Conservation (phyloP, 805 yeast genomes). For the Maudiozyma bulderi region DNA sequence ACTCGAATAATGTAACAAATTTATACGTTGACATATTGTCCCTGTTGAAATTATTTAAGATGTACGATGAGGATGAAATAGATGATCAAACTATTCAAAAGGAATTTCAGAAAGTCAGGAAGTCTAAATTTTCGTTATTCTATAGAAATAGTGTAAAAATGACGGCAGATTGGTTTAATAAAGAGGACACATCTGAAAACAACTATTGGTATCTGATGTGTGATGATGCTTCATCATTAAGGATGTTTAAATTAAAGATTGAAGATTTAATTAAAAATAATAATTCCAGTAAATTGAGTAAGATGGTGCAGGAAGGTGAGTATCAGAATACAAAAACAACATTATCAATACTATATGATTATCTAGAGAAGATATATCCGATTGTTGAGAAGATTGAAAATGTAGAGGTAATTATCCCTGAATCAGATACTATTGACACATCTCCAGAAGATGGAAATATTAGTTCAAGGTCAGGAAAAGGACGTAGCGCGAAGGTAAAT, state of each 20-base stretch:
- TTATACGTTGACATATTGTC: conserved; percentile 12
- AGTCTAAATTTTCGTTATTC: conserved; percentile 19
- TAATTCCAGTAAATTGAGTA: not conserved
- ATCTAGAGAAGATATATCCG: conserved; percentile 12
- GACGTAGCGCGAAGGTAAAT: conserved; percentile 1
- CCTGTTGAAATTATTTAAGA: conserved; percentile 12
- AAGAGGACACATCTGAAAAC: conserved; percentile 3
- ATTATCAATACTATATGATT: conserved; percentile 13
- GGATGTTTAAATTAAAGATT: conserved; percentile 16
- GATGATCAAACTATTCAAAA: conserved; percentile 17
- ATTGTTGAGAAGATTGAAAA: conserved; percentile 57
- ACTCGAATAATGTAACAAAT: not conserved
- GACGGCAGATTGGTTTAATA: conserved; percentile 13
- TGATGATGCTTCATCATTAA: conserved; percentile 16
- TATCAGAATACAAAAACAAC: conserved; percentile 18
- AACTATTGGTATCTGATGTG: conserved; percentile 27
- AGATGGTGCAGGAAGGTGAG: conserved; percentile 16
- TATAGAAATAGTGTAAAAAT: conserved; percentile 21
- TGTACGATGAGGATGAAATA: conserved; percentile 17
- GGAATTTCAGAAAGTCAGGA: conserved; percentile 16
- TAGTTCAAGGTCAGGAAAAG: conserved; percentile 8
- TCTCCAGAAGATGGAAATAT: conserved; percentile 2
- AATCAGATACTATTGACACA: not conserved
- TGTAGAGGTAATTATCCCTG: conserved; percentile 24
- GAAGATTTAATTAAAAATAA: conserved; percentile 4